Conservation (phyloP, 1,284 basidiomycete species). For the Cutaneotrichosporon sp. region DNA sequence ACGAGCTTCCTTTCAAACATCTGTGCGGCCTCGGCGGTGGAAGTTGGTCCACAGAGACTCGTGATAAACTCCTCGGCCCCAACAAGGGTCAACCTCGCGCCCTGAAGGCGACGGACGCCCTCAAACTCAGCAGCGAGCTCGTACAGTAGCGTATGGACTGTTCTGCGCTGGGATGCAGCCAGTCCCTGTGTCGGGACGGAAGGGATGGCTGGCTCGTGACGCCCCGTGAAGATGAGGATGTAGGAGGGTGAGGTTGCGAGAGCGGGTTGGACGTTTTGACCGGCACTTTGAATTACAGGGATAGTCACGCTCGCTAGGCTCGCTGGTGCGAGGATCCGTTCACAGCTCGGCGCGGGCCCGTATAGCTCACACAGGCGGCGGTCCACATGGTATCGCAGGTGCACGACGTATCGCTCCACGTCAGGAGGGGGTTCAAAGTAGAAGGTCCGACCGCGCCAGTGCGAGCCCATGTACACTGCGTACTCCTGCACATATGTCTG, state of each 20-base stretch:
- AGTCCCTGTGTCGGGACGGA: not conserved
- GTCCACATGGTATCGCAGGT: conserved; percentile 2
- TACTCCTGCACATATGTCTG: not conserved
- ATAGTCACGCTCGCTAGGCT: not conserved
- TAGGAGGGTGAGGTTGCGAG: not conserved
- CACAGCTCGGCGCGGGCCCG: conserved; percentile 2
- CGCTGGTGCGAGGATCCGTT: not conserved
- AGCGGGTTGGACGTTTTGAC: too few relatives aligned
- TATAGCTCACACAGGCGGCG: not conserved
- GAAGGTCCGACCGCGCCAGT: conserved; percentile 4
- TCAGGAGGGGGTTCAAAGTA: not conserved
- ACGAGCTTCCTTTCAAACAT: not conserved
- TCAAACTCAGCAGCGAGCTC: not conserved
- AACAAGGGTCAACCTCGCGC: not conserved
- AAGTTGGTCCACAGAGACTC: not conserved
- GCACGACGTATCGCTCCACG: not conserved
- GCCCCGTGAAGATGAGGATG: not conserved
- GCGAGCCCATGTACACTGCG: not conserved
- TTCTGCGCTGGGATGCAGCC: not conserved
- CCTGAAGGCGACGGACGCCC: not conserved
- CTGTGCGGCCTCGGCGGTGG: not conserved
- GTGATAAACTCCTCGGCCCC: not conserved
- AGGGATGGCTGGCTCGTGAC: not conserved
- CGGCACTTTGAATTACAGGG: too few relatives aligned
- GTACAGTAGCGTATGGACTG: not conserved